Percentiles rank a stretch among this genome's conserved stretches.
Conservation (phyloP, 306 rosid genomes). For the Dryas drummondii region DNA sequence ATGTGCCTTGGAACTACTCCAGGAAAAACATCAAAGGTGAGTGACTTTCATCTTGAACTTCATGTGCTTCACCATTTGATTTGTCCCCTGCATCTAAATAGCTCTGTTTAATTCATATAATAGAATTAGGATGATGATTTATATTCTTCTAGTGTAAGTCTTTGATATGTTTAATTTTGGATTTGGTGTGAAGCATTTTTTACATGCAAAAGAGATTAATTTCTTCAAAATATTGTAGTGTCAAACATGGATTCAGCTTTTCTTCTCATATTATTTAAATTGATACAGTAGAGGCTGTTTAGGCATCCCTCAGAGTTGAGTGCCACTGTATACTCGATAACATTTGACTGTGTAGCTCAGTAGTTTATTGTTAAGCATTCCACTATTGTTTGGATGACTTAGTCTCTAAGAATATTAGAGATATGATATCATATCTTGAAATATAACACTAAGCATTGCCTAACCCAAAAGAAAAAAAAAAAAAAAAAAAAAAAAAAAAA, state of each 20-base stretch:
- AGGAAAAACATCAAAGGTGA: constrained; percentile 81
- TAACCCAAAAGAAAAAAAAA: neutral
- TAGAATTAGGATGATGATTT: neutral
- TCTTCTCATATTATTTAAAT: too few species aligned
- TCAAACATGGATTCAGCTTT: neutral
- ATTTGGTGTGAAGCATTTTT: neutral
- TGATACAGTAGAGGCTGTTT: neutral
- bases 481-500: neutral
- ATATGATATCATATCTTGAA: too few species aligned
- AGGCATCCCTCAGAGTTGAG: neutral
- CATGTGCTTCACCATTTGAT: neutral
- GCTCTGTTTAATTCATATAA: neutral
- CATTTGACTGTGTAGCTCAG: neutral
- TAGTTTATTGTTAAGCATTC: neutral
- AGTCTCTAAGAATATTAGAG: too few species aligned
- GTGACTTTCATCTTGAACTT: constrained; percentile 28
- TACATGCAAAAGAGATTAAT: neutral
- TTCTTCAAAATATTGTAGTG: neutral
- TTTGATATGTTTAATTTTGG: neutral
- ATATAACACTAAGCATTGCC: too few species aligned
- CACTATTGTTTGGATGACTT: too few species aligned
- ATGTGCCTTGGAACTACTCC: constrained; percentile 40
- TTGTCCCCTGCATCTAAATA: neutral
- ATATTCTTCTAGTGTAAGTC: neutral
- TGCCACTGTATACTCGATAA: neutral